Percentiles rank a stretch among this genome's conserved stretches.
Evolutionary conservation across 2,329 filamentous ascomycete species (phyloP).

Genomic region (Coniochaeta prunicola): DNA sequence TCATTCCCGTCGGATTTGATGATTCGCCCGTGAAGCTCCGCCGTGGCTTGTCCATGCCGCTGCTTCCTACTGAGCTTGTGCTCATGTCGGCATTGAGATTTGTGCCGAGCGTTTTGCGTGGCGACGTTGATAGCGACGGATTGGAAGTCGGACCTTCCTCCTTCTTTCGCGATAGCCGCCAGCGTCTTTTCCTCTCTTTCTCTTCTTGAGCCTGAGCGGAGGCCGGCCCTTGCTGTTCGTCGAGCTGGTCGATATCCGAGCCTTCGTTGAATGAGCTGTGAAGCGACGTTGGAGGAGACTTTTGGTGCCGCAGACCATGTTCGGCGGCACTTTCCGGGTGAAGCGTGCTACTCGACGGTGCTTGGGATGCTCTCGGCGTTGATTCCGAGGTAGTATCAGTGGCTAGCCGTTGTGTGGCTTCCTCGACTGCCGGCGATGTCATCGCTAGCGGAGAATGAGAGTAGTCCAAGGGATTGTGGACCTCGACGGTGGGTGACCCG

Average conservation of each 20-base stretch:
- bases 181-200: constrained; percentile 62
- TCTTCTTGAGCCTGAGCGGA: constrained; percentile 23
- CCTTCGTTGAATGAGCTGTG: constrained; percentile 73
- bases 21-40: constrained; percentile 46
- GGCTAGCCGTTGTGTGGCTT: background rate
- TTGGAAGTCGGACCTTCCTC: constrained; percentile 43
- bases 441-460: constrained; percentile 9
- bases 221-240: constrained; percentile 35
- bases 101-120: constrained; percentile 44
- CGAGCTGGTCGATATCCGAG: constrained; percentile 69
- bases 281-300: constrained; percentile 70
- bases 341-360: constrained; percentile 30
- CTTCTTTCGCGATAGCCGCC: constrained; percentile 64
- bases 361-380: constrained; percentile 39
- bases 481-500: constrained; percentile 39
- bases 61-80: constrained; percentile 61
- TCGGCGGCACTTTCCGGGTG: constrained; percentile 38
- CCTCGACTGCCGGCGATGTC: constrained; percentile 9
- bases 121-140: constrained; percentile 30
- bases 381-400: constrained; percentile 32
- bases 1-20: constrained; percentile 32
- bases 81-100: constrained; percentile 60
- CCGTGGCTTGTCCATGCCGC: constrained; percentile 30
- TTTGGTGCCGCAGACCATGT: constrained; percentile 52
- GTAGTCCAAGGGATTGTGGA: constrained; percentile 37